Evolutionary conservation across 441 rosid species (phyloP).

Genomic region (Croton laevigatus): DNA sequence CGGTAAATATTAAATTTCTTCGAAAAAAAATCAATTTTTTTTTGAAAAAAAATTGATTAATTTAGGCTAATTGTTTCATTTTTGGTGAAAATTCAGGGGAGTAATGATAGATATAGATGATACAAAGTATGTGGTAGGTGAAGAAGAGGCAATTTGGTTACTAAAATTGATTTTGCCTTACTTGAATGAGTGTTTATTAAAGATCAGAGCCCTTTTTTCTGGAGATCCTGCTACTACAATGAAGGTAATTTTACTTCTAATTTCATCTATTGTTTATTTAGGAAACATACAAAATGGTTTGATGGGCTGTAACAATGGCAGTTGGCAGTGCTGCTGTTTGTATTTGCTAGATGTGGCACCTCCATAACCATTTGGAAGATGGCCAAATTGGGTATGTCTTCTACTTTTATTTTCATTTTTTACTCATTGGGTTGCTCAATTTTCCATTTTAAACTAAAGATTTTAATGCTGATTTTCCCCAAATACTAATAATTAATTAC

Average conservation of each 20-base stretch:
- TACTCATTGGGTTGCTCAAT: neutral
- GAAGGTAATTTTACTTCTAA: conserved; percentile 47
- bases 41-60: neutral
- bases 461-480: neutral
- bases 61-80: neutral
- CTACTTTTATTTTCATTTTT: neutral
- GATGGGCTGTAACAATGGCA: conserved; percentile 40
- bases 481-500: no score
- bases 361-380: conserved; percentile 93
- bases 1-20: conserved; percentile 36
- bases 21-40: neutral
- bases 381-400: conserved; percentile 59
- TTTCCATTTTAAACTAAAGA: neutral
- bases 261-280: neutral
- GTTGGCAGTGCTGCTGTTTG: conserved; percentile 85
- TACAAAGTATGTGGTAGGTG: conserved; percentile 55
- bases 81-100: conserved; percentile 36
- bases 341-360: conserved; percentile 80
- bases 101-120: conserved; percentile 38
- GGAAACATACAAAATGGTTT: conserved; percentile 3
- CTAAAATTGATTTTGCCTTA: conserved; percentile 69
- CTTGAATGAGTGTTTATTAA: conserved; percentile 71
- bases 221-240: conserved; percentile 93
- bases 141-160: conserved; percentile 77
- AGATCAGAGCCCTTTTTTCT: conserved; percentile 73